Conservation (phyloP, 352 stramenopile species). For the Phytophthora capsici region DNA sequence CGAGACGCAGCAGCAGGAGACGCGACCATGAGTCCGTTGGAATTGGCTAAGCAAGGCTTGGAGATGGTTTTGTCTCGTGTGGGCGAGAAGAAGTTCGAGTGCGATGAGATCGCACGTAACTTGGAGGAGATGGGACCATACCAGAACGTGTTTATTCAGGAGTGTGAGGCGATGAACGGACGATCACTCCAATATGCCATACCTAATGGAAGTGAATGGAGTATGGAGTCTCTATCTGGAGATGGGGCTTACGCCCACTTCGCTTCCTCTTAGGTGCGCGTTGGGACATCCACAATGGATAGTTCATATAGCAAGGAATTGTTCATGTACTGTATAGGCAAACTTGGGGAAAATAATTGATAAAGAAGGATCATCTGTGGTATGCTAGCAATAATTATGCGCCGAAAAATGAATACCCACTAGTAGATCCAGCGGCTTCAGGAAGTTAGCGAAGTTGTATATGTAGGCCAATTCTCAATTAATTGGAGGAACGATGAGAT, state of each 20-base stretch:
- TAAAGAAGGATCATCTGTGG: no score
- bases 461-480: no score
- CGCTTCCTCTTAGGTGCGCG: slow-evolving; percentile 96
- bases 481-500: no score
- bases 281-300: slow-evolving; percentile 95
- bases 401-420: no score
- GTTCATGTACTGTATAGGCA: no score
- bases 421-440: no score
- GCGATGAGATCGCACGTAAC: slow-evolving; percentile 94
- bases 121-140: slow-evolving; percentile 96
- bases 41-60: slow-evolving; percentile 91
- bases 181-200: no score
- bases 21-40: slow-evolving; percentile 90
- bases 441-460: no score
- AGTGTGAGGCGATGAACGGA: slow-evolving; percentile 98
- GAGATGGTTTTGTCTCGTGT: slow-evolving; percentile 96
- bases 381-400: no score
- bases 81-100: slow-evolving; percentile 97
- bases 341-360: no score
- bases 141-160: slow-evolving; percentile 98
- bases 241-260: slow-evolving; percentile 97
- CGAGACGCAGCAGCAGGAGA: slow-evolving; percentile 88
- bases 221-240: slow-evolving; percentile 89
- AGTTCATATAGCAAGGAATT: slow-evolving; percentile 98
- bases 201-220: no score